Evolutionary conservation across 2,329 filamentous ascomycete genomes (phyloP), one percentile per base, ranked within the genome.

Genomic region (Colletotrichum sansevieriae): DNA sequence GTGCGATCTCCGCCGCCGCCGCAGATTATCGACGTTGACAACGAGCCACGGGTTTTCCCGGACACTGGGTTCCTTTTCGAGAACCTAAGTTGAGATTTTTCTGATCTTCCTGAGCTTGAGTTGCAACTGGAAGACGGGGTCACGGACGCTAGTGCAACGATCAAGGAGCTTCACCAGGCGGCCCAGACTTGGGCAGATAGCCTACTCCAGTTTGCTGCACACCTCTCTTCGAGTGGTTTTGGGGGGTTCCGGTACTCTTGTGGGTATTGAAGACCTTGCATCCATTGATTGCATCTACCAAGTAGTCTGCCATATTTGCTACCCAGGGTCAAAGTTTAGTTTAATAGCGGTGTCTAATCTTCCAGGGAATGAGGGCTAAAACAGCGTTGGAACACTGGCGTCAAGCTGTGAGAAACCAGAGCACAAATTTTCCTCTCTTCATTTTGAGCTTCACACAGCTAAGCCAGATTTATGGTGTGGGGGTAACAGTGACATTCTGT

Each of bases 81-180:
- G 15, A 18, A 54, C 35, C n/a, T 62, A 0, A 54, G 20, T 10
- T 62, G 47, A 37, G 18, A 54, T 13, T 54, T 62, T 35, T 18
- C 37, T 0, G 47, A 62, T 3, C 25, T 62, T 7, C 18, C 33
- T 3, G 47, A 62, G 11, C 10, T 62, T 20, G 22, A 51, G 2
- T 1, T 54, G 15, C 46, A 62, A 4, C 4, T 62, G 0, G 47
- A 39, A 20, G 47, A 62, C 15, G 35, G 25, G 7, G 47, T 13
- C n/a, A 3, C 22, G 1, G 59, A 54, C 3, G 15, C 46, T 15
- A 39, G 37, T 11, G 59, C 47, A 2, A 62, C 59, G 1, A 35
- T 62, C 35, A 54, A 41, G 1, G 59, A 52, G 13, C 59, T 62
- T 2, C 2, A 62, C 0, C 59, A 54, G 13, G 35, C 35, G 46